Evolutionary conservation across 2,329 filamentous ascomycete species (phyloP), one percentile per base, ranked within the genome.

Genomic region (Aspergillus fijiensis): DNA sequence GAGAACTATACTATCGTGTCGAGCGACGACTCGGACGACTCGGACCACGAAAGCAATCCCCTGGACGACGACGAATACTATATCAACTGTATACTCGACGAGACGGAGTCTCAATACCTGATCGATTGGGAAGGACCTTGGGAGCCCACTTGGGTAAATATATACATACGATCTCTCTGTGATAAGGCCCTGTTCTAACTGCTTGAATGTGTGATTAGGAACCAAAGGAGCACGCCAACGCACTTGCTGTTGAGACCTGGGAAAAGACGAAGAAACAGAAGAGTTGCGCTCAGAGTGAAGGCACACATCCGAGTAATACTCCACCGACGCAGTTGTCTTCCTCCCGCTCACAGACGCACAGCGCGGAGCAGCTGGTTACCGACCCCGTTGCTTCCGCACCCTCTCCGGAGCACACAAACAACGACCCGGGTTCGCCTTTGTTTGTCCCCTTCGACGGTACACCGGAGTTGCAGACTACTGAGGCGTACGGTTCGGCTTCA

Each of bases 121-220:
- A 74, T 78, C 61, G 74, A 76, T 35, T 77, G 74, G 75, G 70
- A 73, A 58, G 74, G 72, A 9, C 63, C 67, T 29, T 77, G 70
- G 63, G 65, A 70, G 33, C 74, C 75, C 55, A 73, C 67, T 61
- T 77, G 74, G 74, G 75, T 77, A 65, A 69, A 74, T 72, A 29
- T n/a, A 11, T 42, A 49, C 23, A 11, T 42, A 49, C 23, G 16
- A n/a, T 49, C n/a, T 27, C 21, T n/a, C 29, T 19, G 21, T 50
- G 23, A 55, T 23, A 9, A 45, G 21, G 12, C n/a, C 5, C 19
- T 51, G 51, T 31, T 45, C 60, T 68, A 59, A 67, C 52, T n/a
- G 12, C 21, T 25, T n/a, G 19, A 1, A 1, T 50, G 29, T 49
- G 49, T 19, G 5, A 29, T 47, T 58, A 76, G 73, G 73, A 76